Evolutionary conservation across 2,329 filamentous ascomycete species (phyloP).

Genomic region (Ambrosiella cleistominuta): DNA sequence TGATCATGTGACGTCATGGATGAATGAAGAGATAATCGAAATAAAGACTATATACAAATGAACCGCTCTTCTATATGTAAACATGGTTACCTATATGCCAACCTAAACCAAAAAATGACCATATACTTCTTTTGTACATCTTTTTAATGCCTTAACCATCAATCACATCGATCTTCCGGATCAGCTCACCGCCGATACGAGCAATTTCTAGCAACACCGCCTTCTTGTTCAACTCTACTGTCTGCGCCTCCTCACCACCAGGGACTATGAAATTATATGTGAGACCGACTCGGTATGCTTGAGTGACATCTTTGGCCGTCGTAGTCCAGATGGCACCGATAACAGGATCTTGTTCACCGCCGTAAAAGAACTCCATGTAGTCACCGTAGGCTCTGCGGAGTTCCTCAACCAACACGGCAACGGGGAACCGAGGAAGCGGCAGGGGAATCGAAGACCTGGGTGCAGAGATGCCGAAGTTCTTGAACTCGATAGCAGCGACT

Average conservation of each 20-base stretch:
- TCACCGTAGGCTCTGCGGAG: slow-evolving; percentile 49
- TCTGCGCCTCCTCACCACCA: slow-evolving; percentile 24
- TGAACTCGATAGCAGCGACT: slow-evolving; percentile 36
- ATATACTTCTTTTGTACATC: not conserved
- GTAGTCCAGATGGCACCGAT: slow-evolving; percentile 44
- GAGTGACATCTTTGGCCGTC: slow-evolving; percentile 24
- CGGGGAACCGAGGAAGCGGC: slow-evolving; percentile 41
- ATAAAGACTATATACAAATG: slow-evolving; percentile 4
- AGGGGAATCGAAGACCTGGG: slow-evolving; percentile 23
- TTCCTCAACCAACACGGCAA: slow-evolving; percentile 46
- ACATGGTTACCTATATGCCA: not conserved
- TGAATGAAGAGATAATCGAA: not conserved
- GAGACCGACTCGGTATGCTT: slow-evolving; percentile 54
- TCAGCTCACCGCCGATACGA: slow-evolving; percentile 46
- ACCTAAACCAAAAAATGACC: slow-evolving; percentile 1
- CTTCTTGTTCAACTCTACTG: slow-evolving; percentile 47
- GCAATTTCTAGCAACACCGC: slow-evolving; percentile 58
- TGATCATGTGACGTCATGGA: too few species aligned
- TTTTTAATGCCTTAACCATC: slow-evolving; percentile 13
- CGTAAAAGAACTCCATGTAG: slow-evolving; percentile 64
- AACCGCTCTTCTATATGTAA: slow-evolving; percentile 6
- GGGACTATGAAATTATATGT: slow-evolving; percentile 36
- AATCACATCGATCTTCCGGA: slow-evolving; percentile 44
- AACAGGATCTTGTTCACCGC: slow-evolving; percentile 35
- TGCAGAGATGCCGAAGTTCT: slow-evolving; percentile 35